These are phyloP conservation scores for Plasmodium fragile DNA, from an alignment of 169 alveolate genomes.

Conservation along the genomic window DNA sequence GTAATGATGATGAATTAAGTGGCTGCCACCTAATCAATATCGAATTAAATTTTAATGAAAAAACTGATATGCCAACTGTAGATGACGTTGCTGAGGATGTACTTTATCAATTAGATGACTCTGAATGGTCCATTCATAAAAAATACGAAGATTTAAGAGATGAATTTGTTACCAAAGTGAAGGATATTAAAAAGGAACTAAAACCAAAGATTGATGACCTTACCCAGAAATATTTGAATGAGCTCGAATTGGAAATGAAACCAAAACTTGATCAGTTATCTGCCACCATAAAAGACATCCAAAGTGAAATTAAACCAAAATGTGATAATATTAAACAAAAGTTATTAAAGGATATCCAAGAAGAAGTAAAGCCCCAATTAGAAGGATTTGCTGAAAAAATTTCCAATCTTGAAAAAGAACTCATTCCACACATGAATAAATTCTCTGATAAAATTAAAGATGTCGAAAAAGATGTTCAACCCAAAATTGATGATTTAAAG, in stretches of 20 bases:
- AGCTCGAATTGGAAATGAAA: constrained; percentile 13
- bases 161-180: constrained; percentile 2
- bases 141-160: constrained; percentile 12
- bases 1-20: not conserved
- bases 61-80: not conserved
- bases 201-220: constrained; percentile 13
- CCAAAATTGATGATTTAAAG: not conserved
- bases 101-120: not conserved
- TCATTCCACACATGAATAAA: constrained; percentile 4
- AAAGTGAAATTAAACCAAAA: constrained; percentile 7
- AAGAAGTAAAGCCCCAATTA: not conserved
- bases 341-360: constrained; percentile 20
- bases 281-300: not conserved
- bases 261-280: constrained; percentile 16
- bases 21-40: not conserved
- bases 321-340: not conserved
- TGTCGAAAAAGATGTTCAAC: constrained; percentile 18
- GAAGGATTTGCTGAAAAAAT: not conserved
- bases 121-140: constrained; percentile 14
- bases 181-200: constrained; percentile 15
- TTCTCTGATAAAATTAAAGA: constrained; percentile 7
- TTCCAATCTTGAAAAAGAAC: constrained; percentile 1
- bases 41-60: not conserved
- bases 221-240: constrained; percentile 9
- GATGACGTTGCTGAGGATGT: constrained; percentile 31